A percentile compares a stretch with the other conserved stretches of the same genome.
phyloP scores from a whole-genome alignment of 2,329 filamentous ascomycete species.

The Colletotrichum sp. region DNA sequence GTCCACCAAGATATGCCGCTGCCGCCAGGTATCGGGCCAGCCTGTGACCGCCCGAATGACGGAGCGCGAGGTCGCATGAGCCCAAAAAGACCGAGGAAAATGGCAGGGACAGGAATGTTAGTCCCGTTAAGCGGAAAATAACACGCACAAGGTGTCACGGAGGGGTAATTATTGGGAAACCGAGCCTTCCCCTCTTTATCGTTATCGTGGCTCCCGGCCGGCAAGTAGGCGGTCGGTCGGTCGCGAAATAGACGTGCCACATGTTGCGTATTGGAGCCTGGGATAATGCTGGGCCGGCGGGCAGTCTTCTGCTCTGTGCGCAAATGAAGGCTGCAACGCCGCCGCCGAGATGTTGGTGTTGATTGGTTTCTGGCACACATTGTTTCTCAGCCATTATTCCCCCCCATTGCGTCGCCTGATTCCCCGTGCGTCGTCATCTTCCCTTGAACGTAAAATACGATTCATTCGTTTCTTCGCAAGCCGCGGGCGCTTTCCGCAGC shows the following conservation, averaged over 20 bases:
- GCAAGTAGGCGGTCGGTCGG: background rate
- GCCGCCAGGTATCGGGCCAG: background rate
- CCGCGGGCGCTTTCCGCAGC: background rate
- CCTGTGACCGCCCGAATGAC: background rate
- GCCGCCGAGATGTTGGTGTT: background rate
- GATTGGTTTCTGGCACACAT: background rate
- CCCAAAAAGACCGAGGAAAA: background rate
- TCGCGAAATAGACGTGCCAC: background rate
- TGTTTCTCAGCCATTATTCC: background rate
- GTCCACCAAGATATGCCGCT: background rate
- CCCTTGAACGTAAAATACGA: background rate
- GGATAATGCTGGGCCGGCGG: background rate
- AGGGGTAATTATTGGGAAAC: background rate
- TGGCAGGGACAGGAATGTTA: background rate
- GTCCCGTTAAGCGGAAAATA: background rate
- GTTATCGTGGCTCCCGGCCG: slow-evolving; percentile 1
- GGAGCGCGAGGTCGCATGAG: background rate
- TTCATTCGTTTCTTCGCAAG: background rate
- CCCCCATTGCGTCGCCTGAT: background rate
- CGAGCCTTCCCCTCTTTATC: background rate
- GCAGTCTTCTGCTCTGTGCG: background rate
- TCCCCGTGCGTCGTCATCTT: background rate
- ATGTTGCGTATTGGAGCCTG: background rate
- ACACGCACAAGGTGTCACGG: background rate
- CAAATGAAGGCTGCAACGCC: background rate